Conservation (phyloP, 768 basidiomycete species). For the Suillus cothurnatus region DNA sequence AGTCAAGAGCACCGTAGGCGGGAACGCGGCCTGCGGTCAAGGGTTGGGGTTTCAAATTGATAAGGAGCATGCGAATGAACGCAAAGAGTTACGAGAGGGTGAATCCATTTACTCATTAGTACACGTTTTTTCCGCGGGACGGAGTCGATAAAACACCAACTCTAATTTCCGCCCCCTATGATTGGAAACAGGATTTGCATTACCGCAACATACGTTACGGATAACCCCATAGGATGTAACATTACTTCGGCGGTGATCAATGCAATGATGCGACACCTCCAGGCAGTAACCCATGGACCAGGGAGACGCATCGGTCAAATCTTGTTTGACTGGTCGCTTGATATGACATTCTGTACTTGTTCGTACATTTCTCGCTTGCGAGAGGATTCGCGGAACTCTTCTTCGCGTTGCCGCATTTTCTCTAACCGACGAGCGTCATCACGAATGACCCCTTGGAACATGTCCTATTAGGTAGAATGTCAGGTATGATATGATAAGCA, state of each 20-base stretch:
- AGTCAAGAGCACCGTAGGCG: neutral
- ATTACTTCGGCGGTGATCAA: no score
- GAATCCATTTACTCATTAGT: neutral
- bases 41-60: neutral
- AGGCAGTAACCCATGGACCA: neutral
- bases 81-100: neutral
- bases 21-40: neutral
- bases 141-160: no score
- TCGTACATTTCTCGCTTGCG: slow-evolving; percentile 71
- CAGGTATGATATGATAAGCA: slow-evolving; percentile 5
- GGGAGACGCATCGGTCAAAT: neutral
- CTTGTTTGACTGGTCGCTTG: slow-evolving; percentile 21
- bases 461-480: slow-evolving; percentile 51
- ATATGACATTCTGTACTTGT: slow-evolving; percentile 40
- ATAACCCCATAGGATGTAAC: neutral
- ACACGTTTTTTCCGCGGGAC: neutral
- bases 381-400: slow-evolving; percentile 60
- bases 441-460: slow-evolving; percentile 88
- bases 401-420: slow-evolving; percentile 70
- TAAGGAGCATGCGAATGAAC: neutral
- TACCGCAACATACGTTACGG: neutral
- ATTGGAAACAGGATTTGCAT: neutral
- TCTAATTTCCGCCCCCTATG: neutral
- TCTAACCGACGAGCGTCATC: slow-evolving; percentile 82
- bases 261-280: neutral